These are phyloP conservation scores for Crucihimalaya himalaica DNA, from an alignment of 345 rosid genomes.

Conservation along the genomic window DNA sequence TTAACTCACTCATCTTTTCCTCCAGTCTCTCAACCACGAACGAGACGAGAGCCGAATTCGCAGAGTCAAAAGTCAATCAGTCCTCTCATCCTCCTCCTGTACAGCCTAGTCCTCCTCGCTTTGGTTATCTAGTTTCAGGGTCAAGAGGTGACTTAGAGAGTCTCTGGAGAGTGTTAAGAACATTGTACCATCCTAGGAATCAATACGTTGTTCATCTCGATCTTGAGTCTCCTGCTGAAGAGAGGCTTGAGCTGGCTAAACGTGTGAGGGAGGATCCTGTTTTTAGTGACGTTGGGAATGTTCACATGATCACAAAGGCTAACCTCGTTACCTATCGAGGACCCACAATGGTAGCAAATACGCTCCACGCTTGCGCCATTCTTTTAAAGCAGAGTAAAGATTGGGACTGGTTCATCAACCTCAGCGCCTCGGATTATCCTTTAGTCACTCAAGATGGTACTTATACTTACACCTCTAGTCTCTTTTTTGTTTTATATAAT, in stretches of 20 bases:
- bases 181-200: constrained; percentile 87
- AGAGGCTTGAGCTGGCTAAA: constrained; percentile 76
- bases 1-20: constrained; percentile 69
- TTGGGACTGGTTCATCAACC: constrained; percentile 79
- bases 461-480: neutral
- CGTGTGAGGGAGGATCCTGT: constrained; percentile 72
- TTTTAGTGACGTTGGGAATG: constrained; percentile 70
- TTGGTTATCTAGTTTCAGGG: constrained; percentile 92
- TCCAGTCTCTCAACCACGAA: constrained; percentile 41
- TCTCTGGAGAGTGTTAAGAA: constrained; percentile 92
- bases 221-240: constrained; percentile 84
- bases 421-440: constrained; percentile 70
- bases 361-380: constrained; percentile 69
- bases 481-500: neutral
- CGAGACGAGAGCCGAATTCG: constrained; percentile 47
- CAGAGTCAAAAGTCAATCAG: constrained; percentile 52
- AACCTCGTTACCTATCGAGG: constrained; percentile 63
- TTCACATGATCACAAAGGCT: constrained; percentile 81
- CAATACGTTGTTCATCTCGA: constrained; percentile 92
- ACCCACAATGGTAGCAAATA: constrained; percentile 69
- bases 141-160: constrained; percentile 89
- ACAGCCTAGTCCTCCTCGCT: constrained; percentile 71
- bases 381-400: constrained; percentile 54
- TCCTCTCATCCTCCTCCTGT: constrained; percentile 42
- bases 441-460: constrained; percentile 67